Conservation (phyloP, 108 stramenopile genomes). For the Mediolabrus comicus region DNA sequence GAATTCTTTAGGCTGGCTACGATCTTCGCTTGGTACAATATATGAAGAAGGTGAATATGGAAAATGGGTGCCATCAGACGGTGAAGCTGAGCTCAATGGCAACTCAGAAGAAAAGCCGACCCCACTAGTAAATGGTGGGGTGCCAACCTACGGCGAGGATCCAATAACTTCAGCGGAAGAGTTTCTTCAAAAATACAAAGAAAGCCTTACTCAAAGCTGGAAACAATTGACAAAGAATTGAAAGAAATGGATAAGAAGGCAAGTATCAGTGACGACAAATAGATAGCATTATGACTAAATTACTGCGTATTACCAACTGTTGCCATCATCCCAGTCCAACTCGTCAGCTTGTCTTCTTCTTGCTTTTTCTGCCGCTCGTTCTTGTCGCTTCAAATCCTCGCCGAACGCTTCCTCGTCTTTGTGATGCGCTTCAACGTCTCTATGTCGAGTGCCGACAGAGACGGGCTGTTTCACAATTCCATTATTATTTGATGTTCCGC, state of each 20-base stretch:
- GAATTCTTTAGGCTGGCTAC: conserved; percentile 48
- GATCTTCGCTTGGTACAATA: conserved; percentile 66
- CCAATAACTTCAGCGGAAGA: conserved; percentile 36
- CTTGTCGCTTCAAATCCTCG: conserved; percentile 36
- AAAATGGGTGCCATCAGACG: conserved; percentile 47
- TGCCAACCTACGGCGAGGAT: conserved; percentile 45
- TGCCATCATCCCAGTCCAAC: conserved; percentile 22
- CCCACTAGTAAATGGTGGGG: conserved; percentile 13
- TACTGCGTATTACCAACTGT: neutral
- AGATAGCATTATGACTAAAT: neutral
- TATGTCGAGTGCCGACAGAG: conserved; percentile 50
- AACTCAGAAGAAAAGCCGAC: neutral
- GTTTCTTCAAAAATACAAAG: conserved; percentile 37
- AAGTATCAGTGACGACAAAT: neutral
- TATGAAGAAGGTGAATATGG: conserved; percentile 56
- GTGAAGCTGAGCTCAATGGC: neutral
- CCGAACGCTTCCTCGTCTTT: conserved; percentile 50
- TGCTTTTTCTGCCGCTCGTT: conserved; percentile 30
- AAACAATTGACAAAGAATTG: conserved; percentile 47
- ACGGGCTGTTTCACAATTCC: conserved; percentile 43
- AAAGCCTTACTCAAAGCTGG: conserved; percentile 40
- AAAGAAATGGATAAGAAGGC: conserved; percentile 15
- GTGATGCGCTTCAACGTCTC: conserved; percentile 41
- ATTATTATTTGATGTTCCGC: conserved; percentile 6
- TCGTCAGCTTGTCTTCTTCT: conserved; percentile 21